phyloP scores from a whole-genome alignment of 495 filamentous ascomycete genomes.

The Podospora australis region DNA sequence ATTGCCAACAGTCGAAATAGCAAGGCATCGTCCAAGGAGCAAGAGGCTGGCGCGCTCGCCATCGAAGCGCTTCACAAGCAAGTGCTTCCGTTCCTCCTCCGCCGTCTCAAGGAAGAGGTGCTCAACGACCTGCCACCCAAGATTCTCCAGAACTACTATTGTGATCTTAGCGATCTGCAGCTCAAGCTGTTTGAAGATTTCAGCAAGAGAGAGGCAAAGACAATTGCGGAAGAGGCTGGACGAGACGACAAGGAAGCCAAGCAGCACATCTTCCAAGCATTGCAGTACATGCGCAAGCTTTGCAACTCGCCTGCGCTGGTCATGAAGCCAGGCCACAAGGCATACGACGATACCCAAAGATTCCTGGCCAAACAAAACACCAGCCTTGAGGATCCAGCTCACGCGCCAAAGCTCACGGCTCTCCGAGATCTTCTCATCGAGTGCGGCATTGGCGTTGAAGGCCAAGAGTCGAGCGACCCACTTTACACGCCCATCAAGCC shows the following conservation, averaged over 20 bases:
- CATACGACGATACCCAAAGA: conserved; percentile 76
- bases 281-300: conserved; percentile 98
- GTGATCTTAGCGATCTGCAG: conserved; percentile 93
- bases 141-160: conserved; percentile 99
- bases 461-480: conserved; percentile 56
- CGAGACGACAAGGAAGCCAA: conserved; percentile 82
- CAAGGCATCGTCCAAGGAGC: conserved; percentile 96
- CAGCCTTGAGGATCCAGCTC: conserved; percentile 71
- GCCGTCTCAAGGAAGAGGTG: conserved; percentile 95
- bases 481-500: conserved; percentile 74
- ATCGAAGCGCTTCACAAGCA: conserved; percentile 98
- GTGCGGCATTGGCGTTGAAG: conserved; percentile 83
- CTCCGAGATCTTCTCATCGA: conserved; percentile 85
- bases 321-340: conserved; percentile 86
- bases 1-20: conserved; percentile 91
- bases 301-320: conserved; percentile 96
- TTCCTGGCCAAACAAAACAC: conserved; percentile 66
- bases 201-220: conserved; percentile 82
- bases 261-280: conserved; percentile 96
- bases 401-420: conserved; percentile 89
- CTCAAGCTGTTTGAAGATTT: conserved; percentile 95
- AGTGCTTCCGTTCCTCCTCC: conserved; percentile 91
- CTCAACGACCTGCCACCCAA: conserved; percentile 94
- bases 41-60: conserved; percentile 91
- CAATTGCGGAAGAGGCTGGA: conserved; percentile 69